Conservation (phyloP, 495 filamentous ascomycete species). For the Aspergillus kassunensis region DNA sequence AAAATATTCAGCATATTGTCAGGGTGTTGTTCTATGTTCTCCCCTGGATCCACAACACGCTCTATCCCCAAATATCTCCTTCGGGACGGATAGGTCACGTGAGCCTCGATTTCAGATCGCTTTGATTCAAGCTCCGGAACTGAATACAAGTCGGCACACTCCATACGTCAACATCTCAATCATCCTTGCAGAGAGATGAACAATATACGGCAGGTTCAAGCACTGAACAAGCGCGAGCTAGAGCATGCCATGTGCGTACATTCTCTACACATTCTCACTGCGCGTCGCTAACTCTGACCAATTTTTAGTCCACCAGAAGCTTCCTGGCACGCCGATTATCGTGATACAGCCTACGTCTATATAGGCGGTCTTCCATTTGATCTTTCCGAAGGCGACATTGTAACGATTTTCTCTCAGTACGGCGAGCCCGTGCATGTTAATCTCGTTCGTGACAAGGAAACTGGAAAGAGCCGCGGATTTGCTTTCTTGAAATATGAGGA, state of each 20-base stretch:
- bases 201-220: slow-evolving; percentile 82
- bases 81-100: slow-evolving; percentile 1
- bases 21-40: neutral
- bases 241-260: slow-evolving; percentile 68
- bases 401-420: slow-evolving; percentile 96
- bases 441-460: slow-evolving; percentile 88
- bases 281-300: slow-evolving; percentile 16
- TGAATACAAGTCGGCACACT: too few species aligned
- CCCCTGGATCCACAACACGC: slow-evolving; percentile 8
- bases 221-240: slow-evolving; percentile 92
- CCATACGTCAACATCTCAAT: too few species aligned
- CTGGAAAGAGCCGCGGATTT: slow-evolving; percentile 89
- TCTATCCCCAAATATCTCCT: slow-evolving; percentile 6
- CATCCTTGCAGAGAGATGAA: slow-evolving; percentile 59
- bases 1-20: neutral
- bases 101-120: neutral
- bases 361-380: slow-evolving; percentile 94
- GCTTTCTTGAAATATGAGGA: slow-evolving; percentile 98
- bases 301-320: slow-evolving; percentile 63
- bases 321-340: slow-evolving; percentile 97
- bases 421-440: slow-evolving; percentile 92
- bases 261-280: neutral
- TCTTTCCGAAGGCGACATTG: slow-evolving; percentile 90
- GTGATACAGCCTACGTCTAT: slow-evolving; percentile 94
- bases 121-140: too few species aligned